phyloP scores from a whole-genome alignment of 305 asterid genomes.

The Fraxinus nigra region DNA sequence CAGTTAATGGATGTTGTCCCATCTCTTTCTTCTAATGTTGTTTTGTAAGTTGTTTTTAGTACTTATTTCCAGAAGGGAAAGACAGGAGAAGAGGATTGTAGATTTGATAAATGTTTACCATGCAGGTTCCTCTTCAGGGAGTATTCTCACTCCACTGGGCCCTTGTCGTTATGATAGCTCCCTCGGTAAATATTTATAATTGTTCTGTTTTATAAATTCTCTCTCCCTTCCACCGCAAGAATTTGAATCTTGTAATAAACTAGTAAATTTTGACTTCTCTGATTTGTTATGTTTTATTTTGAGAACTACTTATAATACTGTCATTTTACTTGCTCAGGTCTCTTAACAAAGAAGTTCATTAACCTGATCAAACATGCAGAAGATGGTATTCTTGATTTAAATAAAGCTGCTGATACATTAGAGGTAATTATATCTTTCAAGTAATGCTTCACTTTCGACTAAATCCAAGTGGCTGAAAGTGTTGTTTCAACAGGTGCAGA shows the following conservation, averaged over 20 bases:
- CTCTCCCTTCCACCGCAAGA: neutral
- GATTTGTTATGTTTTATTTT: slow-evolving; percentile 3
- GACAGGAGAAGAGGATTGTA: neutral
- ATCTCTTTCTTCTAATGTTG: too few relatives aligned
- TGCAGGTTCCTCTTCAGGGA: slow-evolving; percentile 84
- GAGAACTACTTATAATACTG: slow-evolving; percentile 5
- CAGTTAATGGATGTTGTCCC: too few relatives aligned
- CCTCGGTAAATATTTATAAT: slow-evolving; percentile 50
- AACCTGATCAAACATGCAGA: slow-evolving; percentile 85
- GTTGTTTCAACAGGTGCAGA: slow-evolving; percentile 71
- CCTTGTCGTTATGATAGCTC: slow-evolving; percentile 98
- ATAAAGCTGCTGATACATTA: slow-evolving; percentile 22
- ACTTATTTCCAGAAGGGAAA: too few relatives aligned
- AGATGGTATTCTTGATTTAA: slow-evolving; percentile 89
- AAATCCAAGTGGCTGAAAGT: slow-evolving; percentile 26
- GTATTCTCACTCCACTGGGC: slow-evolving; percentile 76
- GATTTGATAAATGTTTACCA: slow-evolving; percentile 15
- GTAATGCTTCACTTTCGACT: slow-evolving; percentile 19
- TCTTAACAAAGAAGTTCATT: slow-evolving; percentile 86
- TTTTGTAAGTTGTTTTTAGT: too few relatives aligned
- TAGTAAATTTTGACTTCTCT: slow-evolving; percentile 5
- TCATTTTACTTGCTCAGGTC: slow-evolving; percentile 47
- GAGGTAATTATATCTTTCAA: slow-evolving; percentile 48
- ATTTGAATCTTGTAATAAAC: slow-evolving; percentile 4
- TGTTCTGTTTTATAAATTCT: neutral